Evolutionary conservation across 208 protist species (phyloP).

Genomic region (Leishmania turanica): DNA sequence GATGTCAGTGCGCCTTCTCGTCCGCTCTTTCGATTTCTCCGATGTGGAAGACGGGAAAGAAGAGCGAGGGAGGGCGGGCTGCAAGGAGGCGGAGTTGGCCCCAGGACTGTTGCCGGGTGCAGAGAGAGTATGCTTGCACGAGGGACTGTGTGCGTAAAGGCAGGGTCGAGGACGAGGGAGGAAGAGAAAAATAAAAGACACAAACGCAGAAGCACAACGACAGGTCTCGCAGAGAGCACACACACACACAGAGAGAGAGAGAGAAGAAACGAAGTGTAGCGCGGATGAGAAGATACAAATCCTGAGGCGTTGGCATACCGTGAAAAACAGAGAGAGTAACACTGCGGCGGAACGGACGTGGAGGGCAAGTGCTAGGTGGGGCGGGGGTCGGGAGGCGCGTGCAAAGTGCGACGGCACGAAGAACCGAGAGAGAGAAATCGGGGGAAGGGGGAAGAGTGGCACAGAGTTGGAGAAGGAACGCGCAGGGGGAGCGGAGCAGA

Average conservation of each 20-base stretch:
- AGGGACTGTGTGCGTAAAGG: conserved; percentile 1
- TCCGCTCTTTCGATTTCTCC: neutral
- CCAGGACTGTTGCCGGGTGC: neutral
- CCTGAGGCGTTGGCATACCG: neutral
- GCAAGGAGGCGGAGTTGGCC: neutral
- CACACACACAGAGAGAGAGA: neutral
- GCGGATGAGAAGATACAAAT: neutral
- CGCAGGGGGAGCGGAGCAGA: neutral
- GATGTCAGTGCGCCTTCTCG: neutral
- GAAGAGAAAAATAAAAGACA: neutral
- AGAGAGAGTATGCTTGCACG: neutral
- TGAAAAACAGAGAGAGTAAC: neutral
- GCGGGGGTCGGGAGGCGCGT: neutral
- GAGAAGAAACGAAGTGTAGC: neutral
- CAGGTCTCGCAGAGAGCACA: neutral
- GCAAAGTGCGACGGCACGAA: conserved; percentile 13
- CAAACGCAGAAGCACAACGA: neutral
- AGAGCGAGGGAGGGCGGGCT: neutral
- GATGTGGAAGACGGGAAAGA: neutral
- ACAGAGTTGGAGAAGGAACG: neutral
- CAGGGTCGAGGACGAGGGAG: neutral
- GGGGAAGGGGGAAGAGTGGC: conserved; percentile 3
- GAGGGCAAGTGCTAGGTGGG: neutral
- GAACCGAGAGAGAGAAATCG: neutral
- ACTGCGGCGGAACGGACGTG: conserved; percentile 8